Percentiles rank a stretch among this genome's conserved stretches.
Conservation (phyloP, 2,329 filamentous ascomycete genomes). For the Pseudogymnoascus sp. region DNA sequence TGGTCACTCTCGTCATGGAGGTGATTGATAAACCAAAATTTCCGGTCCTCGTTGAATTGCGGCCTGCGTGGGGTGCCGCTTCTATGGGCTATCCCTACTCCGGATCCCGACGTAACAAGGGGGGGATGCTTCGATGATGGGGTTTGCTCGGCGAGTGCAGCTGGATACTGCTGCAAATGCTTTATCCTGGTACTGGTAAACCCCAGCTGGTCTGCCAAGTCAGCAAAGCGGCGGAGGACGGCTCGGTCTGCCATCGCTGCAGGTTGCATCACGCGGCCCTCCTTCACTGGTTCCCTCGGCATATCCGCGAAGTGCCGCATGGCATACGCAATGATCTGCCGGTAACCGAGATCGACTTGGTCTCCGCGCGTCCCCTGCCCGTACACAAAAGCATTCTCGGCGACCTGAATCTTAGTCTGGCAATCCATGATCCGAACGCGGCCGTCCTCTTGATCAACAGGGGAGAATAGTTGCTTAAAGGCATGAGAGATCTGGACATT, state of each 20-base stretch:
- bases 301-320: slow-evolving; percentile 9
- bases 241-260: slow-evolving; percentile 5
- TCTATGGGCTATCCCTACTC: neutral
- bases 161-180: slow-evolving; percentile 10
- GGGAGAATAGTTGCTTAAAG: neutral
- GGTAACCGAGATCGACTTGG: slow-evolving; percentile 1
- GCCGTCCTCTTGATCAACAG: neutral
- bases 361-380: neutral
- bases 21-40: slow-evolving; percentile 13
- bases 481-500: neutral
- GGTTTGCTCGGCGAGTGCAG: neutral
- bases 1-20: slow-evolving; percentile 11
- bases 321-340: slow-evolving; percentile 7
- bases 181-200: slow-evolving; percentile 4
- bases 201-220: slow-evolving; percentile 9
- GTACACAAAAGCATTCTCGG: slow-evolving; percentile 6
- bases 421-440: neutral
- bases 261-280: slow-evolving; percentile 6
- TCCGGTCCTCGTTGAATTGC: slow-evolving; percentile 10
- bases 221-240: slow-evolving; percentile 5
- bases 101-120: slow-evolving; percentile 10
- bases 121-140: neutral
- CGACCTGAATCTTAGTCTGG: slow-evolving; percentile 2
- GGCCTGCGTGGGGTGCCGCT: neutral
- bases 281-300: slow-evolving; percentile 2